A percentile compares a stretch with the other conserved stretches of the same genome.
phyloP scores from a whole-genome alignment of 345 rosid genomes.

The Eutrema yunnanense region DNA sequence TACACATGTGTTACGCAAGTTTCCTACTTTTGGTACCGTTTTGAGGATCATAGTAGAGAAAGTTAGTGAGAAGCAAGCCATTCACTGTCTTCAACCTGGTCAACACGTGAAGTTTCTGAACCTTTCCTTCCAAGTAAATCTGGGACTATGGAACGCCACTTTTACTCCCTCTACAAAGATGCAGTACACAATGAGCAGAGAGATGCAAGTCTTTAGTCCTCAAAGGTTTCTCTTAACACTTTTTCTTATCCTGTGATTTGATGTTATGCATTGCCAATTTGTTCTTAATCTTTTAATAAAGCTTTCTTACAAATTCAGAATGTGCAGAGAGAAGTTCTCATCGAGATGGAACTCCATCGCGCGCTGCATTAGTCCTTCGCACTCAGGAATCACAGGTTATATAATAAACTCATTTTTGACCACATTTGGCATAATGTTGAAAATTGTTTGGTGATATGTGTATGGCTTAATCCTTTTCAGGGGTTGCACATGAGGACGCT shows the following conservation, averaged over 20 bases:
- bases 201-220: constrained; percentile 1
- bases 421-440: neutral
- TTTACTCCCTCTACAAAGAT: constrained; percentile 29
- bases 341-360: neutral
- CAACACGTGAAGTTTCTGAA: constrained; percentile 25
- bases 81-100: constrained; percentile 25
- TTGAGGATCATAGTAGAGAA: constrained; percentile 21
- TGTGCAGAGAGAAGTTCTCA: constrained; percentile 2
- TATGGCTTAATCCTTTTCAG: neutral
- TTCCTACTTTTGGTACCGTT: constrained; percentile 31
- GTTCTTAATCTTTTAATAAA: no score
- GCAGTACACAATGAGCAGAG: constrained; percentile 18
- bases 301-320: neutral
- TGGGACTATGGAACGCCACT: constrained; percentile 20
- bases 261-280: neutral
- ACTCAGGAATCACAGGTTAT: constrained; percentile 27
- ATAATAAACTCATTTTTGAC: neutral
- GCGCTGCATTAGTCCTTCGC: neutral
- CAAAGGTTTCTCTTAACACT: constrained; percentile 15
- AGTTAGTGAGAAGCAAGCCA: constrained; percentile 12
- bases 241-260: neutral
- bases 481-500: constrained; percentile 28
- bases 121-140: constrained; percentile 20
- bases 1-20: neutral
- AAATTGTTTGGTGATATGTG: neutral